Base-by-base conservation (phyloP, 2,329 filamentous ascomycete genomes). In the Cadophora malorum region DNA sequence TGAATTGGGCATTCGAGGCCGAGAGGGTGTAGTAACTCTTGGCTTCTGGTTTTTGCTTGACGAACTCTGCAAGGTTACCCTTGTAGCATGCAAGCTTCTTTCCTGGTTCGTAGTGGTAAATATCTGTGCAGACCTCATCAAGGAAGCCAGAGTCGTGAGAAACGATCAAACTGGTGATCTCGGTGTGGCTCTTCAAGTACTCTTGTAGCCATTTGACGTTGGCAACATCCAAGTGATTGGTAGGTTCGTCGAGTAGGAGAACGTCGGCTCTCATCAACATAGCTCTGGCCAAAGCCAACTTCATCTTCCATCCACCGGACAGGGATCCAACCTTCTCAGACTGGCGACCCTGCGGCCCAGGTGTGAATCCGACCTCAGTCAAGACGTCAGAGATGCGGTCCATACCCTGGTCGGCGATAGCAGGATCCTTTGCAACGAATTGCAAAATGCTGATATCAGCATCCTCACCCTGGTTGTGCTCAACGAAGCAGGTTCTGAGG, bases 231-330 rank as follows among this genome's bases (percentile, higher is more conserved):
- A 99, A 85, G 82, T 99, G 96, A 84, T 99, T 99, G 76, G 96
- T 99, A 80, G 96, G 96, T 87, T 99, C 96, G 86, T 99, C 96
- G 67, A 99, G 89, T 63, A 99, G 85, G 67, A 99, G 87, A 62
- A 99, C 94, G 79, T 99, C 96, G n/a, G 96, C 95, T 78, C 90
- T 92, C 85, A 96, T 92, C 76, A 99, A 86, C 94, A 99, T 98
- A 72, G 96, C 96, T 76, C 96, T 89, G 63, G 96, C 96, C 80
- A 99, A 83, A 73, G 96, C 96, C 70, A 99, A 84, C 89, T 99
- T 99, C 96, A 99, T 99, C 88, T 98, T 98, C 96, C 96, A 99
- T 79, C 96, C 96, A 82, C 96, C 96, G 53, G 96, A 98, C 45
- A 99, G 83, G 23, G 95, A 97, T 74, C 96, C 96, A 68, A 99